These are phyloP conservation scores for Alternaria postmessia DNA, from an alignment of 2,329 filamentous ascomycete species.

Conservation along the genomic window DNA sequence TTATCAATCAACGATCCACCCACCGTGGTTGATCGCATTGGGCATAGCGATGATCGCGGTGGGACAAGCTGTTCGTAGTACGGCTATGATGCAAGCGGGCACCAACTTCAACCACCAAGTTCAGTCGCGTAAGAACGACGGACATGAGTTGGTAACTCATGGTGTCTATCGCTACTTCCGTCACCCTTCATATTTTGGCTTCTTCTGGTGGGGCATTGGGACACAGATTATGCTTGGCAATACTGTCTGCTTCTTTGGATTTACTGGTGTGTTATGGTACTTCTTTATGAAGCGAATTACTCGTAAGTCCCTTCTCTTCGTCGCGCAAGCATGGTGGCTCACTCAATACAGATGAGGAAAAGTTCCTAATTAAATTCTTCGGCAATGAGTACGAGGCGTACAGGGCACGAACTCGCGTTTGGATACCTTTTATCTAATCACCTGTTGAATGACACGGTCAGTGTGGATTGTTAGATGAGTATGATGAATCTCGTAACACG, in stretches of 20 bases:
- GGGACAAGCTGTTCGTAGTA: slow-evolving; percentile 79
- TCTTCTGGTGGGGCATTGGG: slow-evolving; percentile 98
- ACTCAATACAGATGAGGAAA: slow-evolving; percentile 72
- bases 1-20: slow-evolving; percentile 55
- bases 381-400: slow-evolving; percentile 82
- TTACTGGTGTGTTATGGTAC: slow-evolving; percentile 78
- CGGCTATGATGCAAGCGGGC: slow-evolving; percentile 88
- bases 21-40: slow-evolving; percentile 49
- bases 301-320: slow-evolving; percentile 56
- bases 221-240: slow-evolving; percentile 93
- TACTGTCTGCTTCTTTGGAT: slow-evolving; percentile 76
- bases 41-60: slow-evolving; percentile 71
- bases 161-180: slow-evolving; percentile 80
- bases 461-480: background rate
- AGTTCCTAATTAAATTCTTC: slow-evolving; percentile 80
- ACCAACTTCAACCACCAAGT: slow-evolving; percentile 90
- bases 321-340: background rate
- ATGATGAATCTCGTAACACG: background rate
- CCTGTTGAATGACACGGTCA: background rate
- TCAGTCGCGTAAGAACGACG: slow-evolving; percentile 71
- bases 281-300: slow-evolving; percentile 82
- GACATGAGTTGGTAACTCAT: slow-evolving; percentile 81
- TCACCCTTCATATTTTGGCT: slow-evolving; percentile 96
- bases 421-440: slow-evolving; percentile 76
- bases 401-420: slow-evolving; percentile 72